These are phyloP conservation scores for Lotmaria passim DNA, from an alignment of 208 protist species.

Conservation along the genomic window DNA sequence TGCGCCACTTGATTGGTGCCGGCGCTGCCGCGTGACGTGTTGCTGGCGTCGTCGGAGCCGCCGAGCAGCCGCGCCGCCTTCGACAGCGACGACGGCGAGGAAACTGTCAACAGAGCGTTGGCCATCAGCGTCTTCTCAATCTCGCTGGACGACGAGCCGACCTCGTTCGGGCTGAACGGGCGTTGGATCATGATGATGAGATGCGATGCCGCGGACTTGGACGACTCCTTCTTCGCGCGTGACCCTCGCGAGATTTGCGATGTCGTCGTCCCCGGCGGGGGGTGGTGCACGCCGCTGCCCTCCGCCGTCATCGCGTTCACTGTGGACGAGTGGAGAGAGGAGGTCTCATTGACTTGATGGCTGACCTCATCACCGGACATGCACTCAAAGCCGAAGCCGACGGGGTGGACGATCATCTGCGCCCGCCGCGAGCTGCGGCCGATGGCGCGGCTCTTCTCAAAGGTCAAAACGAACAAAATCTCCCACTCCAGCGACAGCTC, in stretches of 20 bases:
- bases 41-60: slow-evolving; percentile 30
- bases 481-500: slow-evolving; percentile 83
- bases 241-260: slow-evolving; percentile 11
- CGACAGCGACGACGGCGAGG: slow-evolving; percentile 15
- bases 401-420: slow-evolving; percentile 81
- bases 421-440: slow-evolving; percentile 42
- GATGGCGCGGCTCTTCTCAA: slow-evolving; percentile 61
- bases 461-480: slow-evolving; percentile 80
- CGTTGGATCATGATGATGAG: slow-evolving; percentile 60
- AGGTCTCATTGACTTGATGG: slow-evolving; percentile 10
- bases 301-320: slow-evolving; percentile 27
- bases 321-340: slow-evolving; percentile 27
- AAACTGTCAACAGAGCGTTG: slow-evolving; percentile 32
- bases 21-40: slow-evolving; percentile 29
- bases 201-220: slow-evolving; percentile 23
- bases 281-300: slow-evolving; percentile 18
- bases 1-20: slow-evolving; percentile 21
- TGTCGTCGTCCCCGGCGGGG: background rate
- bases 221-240: slow-evolving; percentile 21
- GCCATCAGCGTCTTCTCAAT: slow-evolving; percentile 46
- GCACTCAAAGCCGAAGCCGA: slow-evolving; percentile 63
- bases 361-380: slow-evolving; percentile 32
- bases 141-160: slow-evolving; percentile 44
- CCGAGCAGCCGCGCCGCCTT: slow-evolving; percentile 26
- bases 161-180: slow-evolving; percentile 52